Evolutionary conservation across 1,139 yeast genomes (phyloP), one percentile per base, ranked within the genome.

Genomic region (Lodderomyces theae): DNA sequence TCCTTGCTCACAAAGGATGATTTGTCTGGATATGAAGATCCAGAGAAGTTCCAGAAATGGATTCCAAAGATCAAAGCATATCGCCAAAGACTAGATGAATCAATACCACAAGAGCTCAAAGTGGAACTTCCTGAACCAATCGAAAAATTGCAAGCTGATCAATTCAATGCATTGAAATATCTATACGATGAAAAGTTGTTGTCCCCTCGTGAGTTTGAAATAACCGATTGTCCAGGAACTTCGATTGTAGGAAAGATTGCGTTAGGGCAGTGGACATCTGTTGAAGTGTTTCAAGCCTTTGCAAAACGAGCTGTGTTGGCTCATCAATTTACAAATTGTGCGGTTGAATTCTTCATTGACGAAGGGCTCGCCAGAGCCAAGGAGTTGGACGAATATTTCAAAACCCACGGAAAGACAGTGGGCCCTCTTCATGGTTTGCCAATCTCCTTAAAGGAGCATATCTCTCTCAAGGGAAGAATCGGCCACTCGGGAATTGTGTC

Each of bases 401-500:
- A 52, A 34, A 43, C 43, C 13, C 52, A 51, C 34, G 69, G 63
- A 3, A 50, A 51, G 17, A 42, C 51, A 26, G 50, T 43, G 37
- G 75, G 66, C 35, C 72, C 66, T 2, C 52, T 58, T 38, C 77
- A 61, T 41, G 73, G 73, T 0, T 46, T 68, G 24, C 73, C 78
- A 9, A 55, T 67, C n/a, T 64, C 71, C 0, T 54, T 67, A 42
- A 78, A 78, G 51, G 66, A 61, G 58, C 89, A 83, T 52, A 75
- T 81, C 64, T 71, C 75, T 45, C 79, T 69, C 53, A 70, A 66
- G 41, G 83, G 79, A 17, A 77, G 65, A 49, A 66, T 73, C 50
- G 77, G 86, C 22, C 80, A 79, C 53, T 86, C 79, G 37, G 77
- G 83, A 15, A 80, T 76, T 63, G 88, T 81, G 23, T 70, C 78